Base-by-base conservation (phyloP, 2,329 filamentous ascomycete species). In the Xylaria sp. region DNA sequence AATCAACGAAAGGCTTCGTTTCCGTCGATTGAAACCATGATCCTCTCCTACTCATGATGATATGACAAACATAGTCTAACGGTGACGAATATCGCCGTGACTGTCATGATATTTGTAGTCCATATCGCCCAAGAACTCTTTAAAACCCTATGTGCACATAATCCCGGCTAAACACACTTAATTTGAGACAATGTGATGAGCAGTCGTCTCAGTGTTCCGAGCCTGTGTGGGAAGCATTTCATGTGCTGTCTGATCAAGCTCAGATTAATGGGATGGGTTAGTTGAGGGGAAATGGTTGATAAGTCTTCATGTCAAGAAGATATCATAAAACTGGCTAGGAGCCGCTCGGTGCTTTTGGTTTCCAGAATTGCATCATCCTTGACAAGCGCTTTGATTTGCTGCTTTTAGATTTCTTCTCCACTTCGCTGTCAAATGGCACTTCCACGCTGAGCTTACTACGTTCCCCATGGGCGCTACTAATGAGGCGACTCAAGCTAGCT, bases 311-410 rank as follows among this genome's bases (percentile, higher is more conserved):
- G 27, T n/a, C 23, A 43, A 55, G 54, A 23, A 60, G 53, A 64
- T 41, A 40, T 54, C 33, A 33, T 35, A 63, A 51, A 25, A 49
- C 38, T 21, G 13, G 58, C 54, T 67, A 72, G 52, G 71, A 67
- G 27, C 56, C 65, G 35, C 64, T 57, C 27, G 73, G 64, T 43
- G 83, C 82, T 70, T 83, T 87, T 9, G 82, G 80, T 76, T 90
- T 91, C 90, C 90, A 93, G 74, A 93, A 93, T 69, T 89, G 87
- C 82, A 92, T 87, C 79, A 93, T 82, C 53, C 89, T 88, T 73
- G 90, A 90, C 37, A 93, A 77, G 29, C 90, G 84, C 73, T 87
- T 90, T 37, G 86, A 80, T 74, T 87, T 90, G 80, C 88, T 91
- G 23, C 69, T 71, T 73, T 86, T 87, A 7, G 73, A 68, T 79